A percentile compares a stretch with the other conserved stretches of the same genome.
These are phyloP conservation scores for Starmera stellimalicola DNA, from an alignment of 1,139 yeast genomes.

Conservation along the genomic window DNA sequence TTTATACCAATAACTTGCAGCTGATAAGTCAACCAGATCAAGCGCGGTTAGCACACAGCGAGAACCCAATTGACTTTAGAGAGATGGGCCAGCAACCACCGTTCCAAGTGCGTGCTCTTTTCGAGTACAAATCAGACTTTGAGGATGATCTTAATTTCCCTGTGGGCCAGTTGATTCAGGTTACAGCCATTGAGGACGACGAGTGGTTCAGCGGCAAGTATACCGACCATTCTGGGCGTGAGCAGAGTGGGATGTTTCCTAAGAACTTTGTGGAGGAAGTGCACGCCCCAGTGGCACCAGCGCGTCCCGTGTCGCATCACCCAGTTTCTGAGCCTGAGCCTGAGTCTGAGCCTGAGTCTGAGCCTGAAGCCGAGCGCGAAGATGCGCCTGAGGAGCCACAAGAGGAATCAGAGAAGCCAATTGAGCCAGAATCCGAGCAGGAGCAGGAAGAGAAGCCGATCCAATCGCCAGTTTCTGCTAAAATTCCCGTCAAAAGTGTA, in stretches of 20 bases:
- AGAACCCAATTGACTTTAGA: not conserved
- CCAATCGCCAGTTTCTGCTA: not conserved
- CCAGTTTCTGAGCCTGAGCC: not conserved
- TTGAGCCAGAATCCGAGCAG: slow-evolving; percentile 1
- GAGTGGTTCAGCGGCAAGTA: slow-evolving; percentile 83
- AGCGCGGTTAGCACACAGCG: not conserved
- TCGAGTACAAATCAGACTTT: slow-evolving; percentile 65
- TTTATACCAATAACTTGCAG: not conserved
- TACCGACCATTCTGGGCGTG: slow-evolving; percentile 29
- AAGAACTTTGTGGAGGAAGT: slow-evolving; percentile 59
- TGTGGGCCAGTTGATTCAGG: slow-evolving; percentile 62
- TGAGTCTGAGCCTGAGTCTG: not conserved
- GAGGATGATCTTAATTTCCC: slow-evolving; percentile 76
- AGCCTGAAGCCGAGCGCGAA: slow-evolving; percentile 4
- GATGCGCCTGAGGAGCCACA: slow-evolving; percentile 1
- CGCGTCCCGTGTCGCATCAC: not conserved
- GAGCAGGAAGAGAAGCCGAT: not conserved
- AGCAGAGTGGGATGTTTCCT: slow-evolving; percentile 74
- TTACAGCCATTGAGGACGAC: slow-evolving; percentile 71
- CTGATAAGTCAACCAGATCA: not conserved
- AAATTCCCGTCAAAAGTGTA: not conserved
- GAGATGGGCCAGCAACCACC: slow-evolving; percentile 27
- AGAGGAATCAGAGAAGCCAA: slow-evolving; percentile 1
- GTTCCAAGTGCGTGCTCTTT: slow-evolving; percentile 64
- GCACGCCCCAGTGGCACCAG: slow-evolving; percentile 5